These are phyloP conservation scores for Penicillium flavigenum DNA, from an alignment of 495 filamentous ascomycete species.

Conservation along the genomic window DNA sequence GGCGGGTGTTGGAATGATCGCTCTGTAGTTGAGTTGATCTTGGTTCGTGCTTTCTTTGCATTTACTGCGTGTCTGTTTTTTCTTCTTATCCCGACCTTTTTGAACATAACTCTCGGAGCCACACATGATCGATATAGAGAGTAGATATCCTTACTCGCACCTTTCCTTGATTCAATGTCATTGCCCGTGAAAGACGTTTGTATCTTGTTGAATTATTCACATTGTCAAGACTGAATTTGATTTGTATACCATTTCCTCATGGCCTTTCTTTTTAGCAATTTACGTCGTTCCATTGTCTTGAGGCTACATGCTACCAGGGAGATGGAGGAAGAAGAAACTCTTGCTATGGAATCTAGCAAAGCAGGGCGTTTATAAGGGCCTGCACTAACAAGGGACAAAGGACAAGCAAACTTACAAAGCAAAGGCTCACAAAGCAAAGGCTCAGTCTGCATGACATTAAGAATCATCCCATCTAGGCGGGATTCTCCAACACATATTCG, in stretches of 20 bases:
- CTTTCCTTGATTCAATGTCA: neutral
- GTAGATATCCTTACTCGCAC: neutral
- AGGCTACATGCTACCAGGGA: no score
- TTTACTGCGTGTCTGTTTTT: neutral
- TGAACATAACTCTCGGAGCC: neutral
- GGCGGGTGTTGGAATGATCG: conserved; percentile 70
- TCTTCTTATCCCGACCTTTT: neutral
- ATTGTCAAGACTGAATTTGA: neutral
- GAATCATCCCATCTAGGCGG: no score
- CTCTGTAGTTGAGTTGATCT: conserved; percentile 52
- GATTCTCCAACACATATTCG: no score
- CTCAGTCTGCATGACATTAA: no score
- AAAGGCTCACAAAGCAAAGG: no score
- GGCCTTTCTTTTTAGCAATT: neutral
- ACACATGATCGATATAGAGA: neutral
- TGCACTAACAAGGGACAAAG: no score
- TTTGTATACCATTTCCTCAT: neutral
- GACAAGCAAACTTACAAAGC: no score
- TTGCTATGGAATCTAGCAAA: no score
- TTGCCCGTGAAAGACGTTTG: neutral
- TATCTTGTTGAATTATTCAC: neutral
- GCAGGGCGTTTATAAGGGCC: no score
- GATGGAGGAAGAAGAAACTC: no score
- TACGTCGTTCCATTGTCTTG: neutral
- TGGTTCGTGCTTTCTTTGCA: conserved; percentile 1